phyloP scores from a whole-genome alignment of 305 asterid genomes.

The Rubia peregrina region DNA sequence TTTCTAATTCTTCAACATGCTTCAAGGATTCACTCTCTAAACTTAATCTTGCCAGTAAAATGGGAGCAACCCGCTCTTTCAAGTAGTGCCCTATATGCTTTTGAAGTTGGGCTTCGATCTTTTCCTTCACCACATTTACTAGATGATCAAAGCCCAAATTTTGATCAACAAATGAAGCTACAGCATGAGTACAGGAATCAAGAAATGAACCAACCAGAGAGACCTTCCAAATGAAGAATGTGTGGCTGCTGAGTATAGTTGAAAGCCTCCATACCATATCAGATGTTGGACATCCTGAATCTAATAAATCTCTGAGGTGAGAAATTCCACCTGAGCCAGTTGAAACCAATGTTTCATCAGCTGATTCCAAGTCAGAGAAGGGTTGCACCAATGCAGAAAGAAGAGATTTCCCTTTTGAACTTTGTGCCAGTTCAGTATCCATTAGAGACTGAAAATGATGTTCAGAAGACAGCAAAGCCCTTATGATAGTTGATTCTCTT shows the following conservation, averaged over 20 bases:
- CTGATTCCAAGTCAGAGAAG: constrained; percentile 82
- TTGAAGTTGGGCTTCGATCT: constrained; percentile 56
- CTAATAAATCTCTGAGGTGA: constrained; percentile 52
- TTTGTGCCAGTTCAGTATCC: constrained; percentile 44
- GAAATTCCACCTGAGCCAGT: constrained; percentile 49
- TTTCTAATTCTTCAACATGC: constrained; percentile 43
- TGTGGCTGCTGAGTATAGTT: constrained; percentile 43
- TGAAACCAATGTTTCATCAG: constrained; percentile 59
- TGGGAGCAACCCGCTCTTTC: constrained; percentile 70
- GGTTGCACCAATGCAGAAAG: constrained; percentile 59
- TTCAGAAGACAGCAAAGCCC: constrained; percentile 53
- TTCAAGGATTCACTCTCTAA: constrained; percentile 55
- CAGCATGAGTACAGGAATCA: constrained; percentile 70
- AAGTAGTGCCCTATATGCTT: constrained; percentile 72
- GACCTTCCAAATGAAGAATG: constrained; percentile 92
- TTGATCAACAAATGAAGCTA: constrained; percentile 65
- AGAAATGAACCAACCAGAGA: constrained; percentile 77
- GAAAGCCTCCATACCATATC: constrained; percentile 81
- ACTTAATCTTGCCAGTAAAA: constrained; percentile 54
- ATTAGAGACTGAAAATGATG: constrained; percentile 57
- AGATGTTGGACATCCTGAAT: constrained; percentile 59
- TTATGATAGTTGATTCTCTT: constrained; percentile 60
- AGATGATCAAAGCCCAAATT: constrained; percentile 87
- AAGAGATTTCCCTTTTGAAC: constrained; percentile 65
- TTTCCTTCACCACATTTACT: constrained; percentile 66